phyloP scores from a whole-genome alignment of 495 filamentous ascomycete genomes.

The Trichoderma orchidacearum region DNA sequence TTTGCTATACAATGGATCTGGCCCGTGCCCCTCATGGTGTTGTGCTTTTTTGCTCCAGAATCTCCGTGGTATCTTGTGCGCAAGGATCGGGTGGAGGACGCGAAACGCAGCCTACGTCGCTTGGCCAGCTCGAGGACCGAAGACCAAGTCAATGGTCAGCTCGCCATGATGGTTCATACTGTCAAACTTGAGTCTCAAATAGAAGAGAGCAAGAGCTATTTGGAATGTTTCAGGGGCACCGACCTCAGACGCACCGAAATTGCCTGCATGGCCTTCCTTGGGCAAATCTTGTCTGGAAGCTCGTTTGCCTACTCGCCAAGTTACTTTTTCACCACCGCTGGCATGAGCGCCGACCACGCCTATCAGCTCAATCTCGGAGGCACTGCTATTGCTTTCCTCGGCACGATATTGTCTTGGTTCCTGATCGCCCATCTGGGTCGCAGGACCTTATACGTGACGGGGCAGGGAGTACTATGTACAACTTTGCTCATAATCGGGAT shows the following conservation, averaged over 20 bases:
- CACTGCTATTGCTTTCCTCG: constrained; percentile 29
- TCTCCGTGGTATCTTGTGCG: constrained; percentile 62
- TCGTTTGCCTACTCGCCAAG: constrained; percentile 53
- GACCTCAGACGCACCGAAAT: constrained; percentile 54
- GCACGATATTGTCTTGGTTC: constrained; percentile 16
- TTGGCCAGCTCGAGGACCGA: constrained; percentile 34
- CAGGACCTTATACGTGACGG: neutral
- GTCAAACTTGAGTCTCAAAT: constrained; percentile 44
- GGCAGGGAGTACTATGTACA: neutral
- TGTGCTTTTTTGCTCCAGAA: constrained; percentile 48
- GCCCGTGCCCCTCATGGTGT: constrained; percentile 40
- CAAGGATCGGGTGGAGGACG: constrained; percentile 37
- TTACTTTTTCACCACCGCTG: constrained; percentile 54
- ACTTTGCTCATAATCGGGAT: neutral
- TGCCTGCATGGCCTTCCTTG: constrained; percentile 48
- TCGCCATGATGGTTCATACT: constrained; percentile 60
- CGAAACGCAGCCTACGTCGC: constrained; percentile 33
- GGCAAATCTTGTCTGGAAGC: constrained; percentile 52
- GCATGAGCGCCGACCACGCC: constrained; percentile 33
- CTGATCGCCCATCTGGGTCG: constrained; percentile 2
- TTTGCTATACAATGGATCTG: constrained; percentile 47
- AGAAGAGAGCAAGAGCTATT: constrained; percentile 27
- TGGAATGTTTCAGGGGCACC: constrained; percentile 51
- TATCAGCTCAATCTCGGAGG: constrained; percentile 25
- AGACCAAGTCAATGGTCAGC: constrained; percentile 9